phyloP scores from a whole-genome alignment of 805 yeast genomes.

The Clavispora fructus region DNA sequence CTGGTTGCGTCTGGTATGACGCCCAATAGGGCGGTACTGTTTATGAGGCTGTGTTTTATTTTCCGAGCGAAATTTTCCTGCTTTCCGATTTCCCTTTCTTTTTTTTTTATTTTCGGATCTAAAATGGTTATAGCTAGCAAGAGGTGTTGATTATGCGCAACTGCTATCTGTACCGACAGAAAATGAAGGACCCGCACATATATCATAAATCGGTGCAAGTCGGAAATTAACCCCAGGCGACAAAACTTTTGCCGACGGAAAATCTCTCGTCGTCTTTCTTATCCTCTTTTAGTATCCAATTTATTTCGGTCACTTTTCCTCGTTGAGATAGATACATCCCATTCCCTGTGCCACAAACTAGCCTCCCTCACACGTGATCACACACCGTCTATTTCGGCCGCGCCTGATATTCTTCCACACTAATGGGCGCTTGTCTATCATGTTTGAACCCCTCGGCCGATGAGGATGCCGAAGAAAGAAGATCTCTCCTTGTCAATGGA shows the following conservation, averaged over 20 bases:
- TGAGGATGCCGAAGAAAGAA: conserved; percentile 35
- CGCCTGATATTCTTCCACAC: not conserved
- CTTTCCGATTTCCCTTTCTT: not conserved
- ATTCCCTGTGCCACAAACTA: too few species aligned
- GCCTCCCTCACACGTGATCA: not conserved
- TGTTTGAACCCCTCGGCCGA: conserved; percentile 34
- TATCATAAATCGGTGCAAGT: not conserved
- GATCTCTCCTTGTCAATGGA: conserved; percentile 29
- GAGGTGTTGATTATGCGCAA: not conserved
- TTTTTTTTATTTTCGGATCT: not conserved
- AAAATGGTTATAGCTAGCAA: not conserved
- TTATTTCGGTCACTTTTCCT: too few species aligned
- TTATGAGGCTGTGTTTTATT: not conserved
- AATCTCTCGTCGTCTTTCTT: too few species aligned
- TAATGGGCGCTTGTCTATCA: conserved; percentile 47
- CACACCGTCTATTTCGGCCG: not conserved
- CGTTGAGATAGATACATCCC: too few species aligned
- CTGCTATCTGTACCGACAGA: not conserved
- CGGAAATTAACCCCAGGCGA: too few species aligned
- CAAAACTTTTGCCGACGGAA: too few species aligned
- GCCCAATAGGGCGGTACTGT: too few species aligned
- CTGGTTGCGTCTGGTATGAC: too few species aligned
- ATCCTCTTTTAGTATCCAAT: too few species aligned
- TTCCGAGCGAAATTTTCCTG: too few species aligned
- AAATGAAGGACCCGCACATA: too few species aligned